phyloP scores from a whole-genome alignment of 225 moss, liverwort and hornwort genomes.

The Asterella californica region DNA sequence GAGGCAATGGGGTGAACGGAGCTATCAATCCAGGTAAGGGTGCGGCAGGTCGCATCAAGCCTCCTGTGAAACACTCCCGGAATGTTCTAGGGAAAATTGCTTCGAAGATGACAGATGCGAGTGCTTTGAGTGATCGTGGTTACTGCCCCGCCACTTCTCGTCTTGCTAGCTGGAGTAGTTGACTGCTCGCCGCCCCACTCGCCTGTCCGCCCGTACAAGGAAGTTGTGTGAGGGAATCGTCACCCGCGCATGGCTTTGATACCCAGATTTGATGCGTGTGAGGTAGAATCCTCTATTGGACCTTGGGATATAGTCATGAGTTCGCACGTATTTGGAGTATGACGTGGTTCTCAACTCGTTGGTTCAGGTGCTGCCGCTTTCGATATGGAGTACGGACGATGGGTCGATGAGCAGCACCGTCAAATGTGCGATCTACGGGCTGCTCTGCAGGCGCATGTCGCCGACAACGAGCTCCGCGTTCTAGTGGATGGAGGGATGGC shows the following conservation, averaged over 20 bases:
- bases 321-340: not conserved
- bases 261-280: too few species aligned
- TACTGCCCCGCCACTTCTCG: not conserved
- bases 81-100: too few species aligned
- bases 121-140: not conserved
- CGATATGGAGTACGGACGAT: slow-evolving; percentile 93
- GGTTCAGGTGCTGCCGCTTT: slow-evolving; percentile 91
- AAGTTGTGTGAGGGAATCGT: not conserved
- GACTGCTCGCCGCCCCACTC: not conserved
- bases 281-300: too few species aligned
- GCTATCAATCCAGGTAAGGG: slow-evolving; percentile 74
- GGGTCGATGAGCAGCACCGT: slow-evolving; percentile 98
- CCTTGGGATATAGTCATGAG: not conserved
- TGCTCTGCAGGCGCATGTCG: slow-evolving; percentile 94
- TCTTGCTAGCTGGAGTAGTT: not conserved
- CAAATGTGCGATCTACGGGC: slow-evolving; percentile 98
- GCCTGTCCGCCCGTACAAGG: not conserved
- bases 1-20: slow-evolving; percentile 63
- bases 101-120: not conserved
- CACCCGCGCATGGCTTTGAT: not conserved
- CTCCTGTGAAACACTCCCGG: too few species aligned
- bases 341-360: too few species aligned
- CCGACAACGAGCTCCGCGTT: slow-evolving; percentile 87
- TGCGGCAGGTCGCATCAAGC: too few species aligned
- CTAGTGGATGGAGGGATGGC: slow-evolving; percentile 97